Base-by-base conservation (phyloP, 1,284 basidiomycete genomes). In the Xerocomus nothofagi region DNA sequence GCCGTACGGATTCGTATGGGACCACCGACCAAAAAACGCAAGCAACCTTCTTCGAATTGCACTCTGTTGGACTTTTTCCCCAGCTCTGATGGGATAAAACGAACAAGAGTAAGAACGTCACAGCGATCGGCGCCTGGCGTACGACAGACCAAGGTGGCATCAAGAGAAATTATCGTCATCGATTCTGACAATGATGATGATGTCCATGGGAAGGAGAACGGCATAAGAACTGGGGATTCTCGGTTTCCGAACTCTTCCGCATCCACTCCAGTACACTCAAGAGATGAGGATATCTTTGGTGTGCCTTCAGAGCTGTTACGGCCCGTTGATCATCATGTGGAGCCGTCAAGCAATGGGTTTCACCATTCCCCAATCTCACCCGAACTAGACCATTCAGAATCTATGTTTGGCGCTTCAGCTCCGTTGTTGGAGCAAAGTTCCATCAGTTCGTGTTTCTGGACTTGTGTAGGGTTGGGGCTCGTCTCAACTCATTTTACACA, bases 51-150 rank as follows among this genome's bases (percentile, higher is more conserved):
- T 39, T 66, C 71, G 49, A 65, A 71, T 6, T 60, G 66, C 15
- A 82, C 81, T 6, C 57, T 84, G 18, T 70, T 75, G 53, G 69
- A 79, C 55, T 84, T 80, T 65, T 84, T 83, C 55, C 58, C 65
- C n/a, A 58, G 32, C 27, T 10, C 60, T n/a, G 44, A 53, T 12
- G 29, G 57, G n/a, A 44, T 34, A 15, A 68, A 69, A 47, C 58
- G 59, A 36, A 40, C 53, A 38, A 69, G 47, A 49, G 24, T 39
- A 23, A 50, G 47, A 46, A n/a, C 32, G 1, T 39, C 50, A 29
- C 51, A 37, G 49, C 49, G 39, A 45, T 18, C 1, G 4, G 4
- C 39, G 7, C 24, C 32, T 32, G 45, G 30, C 21, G 37, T 23
- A 38, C 59, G 39, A 45, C 46, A 34, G 27, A 40, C 47, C 42